Base-by-base conservation (phyloP, 768 basidiomycete genomes). In the Phylloporus arenicola region DNA sequence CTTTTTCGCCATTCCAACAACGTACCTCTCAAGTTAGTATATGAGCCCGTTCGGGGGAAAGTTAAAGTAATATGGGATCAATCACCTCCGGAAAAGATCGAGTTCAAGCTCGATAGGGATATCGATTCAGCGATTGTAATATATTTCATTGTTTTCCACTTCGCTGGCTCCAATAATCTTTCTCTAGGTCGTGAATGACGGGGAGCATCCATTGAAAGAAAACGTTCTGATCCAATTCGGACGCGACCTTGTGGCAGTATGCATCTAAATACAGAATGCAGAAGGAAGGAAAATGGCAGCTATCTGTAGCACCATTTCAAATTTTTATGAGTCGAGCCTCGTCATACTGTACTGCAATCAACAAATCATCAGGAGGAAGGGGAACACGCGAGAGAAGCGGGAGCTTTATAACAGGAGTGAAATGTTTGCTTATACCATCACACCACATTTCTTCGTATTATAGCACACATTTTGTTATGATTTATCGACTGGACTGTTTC, bases 161-260 rank as follows among this genome's bases (percentile, higher is more conserved):
- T 48, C 12, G 10, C 29, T 41, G 24, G 14, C 30, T 48, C 13
- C 40, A 9, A 42, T 39, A 30, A 49, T 43, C 3, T 17, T 27
- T 43, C 27, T n/a, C 24, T 30, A 68, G 67, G 39, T 67, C 22
- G 67, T 68, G 34, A 56, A 57, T n/a, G 51, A 67, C 24, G 3
- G 1, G 0, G n/a, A 22, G 0, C 3, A 4, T 9, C 37, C 47
- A 29, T 43, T 68, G 48, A 53, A 19, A 41, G 41, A 48, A 9
- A 47, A 60, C 40, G 39, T 61, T 7, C 53, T 70, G 17, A 41
- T 70, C 29, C 58, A 56, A 39, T 61, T 70, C 25, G 17, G 68
- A 56, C 16, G 3, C 4, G 16, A 4, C 0, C 16, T 1, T 67
- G 13, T 70, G 64, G 67, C 27, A 55, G 0, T 17, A 1, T 19